Percentiles rank a stretch among this genome's conserved stretches.
phyloP scores from a whole-genome alignment of 768 basidiomycete genomes.

The Lactarius sp. region DNA sequence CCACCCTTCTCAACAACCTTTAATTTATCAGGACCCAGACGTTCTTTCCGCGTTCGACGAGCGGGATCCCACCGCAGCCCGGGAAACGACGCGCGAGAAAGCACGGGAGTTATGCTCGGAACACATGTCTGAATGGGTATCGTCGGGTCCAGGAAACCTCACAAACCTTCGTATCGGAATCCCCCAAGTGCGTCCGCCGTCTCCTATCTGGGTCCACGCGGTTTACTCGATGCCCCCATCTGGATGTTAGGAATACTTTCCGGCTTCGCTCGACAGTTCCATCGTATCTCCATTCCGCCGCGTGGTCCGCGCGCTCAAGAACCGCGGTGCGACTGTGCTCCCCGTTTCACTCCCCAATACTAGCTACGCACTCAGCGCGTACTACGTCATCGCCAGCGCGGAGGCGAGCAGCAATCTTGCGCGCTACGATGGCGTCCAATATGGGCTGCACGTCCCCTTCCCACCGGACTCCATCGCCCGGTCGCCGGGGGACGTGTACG shows the following conservation, averaged over 20 bases:
- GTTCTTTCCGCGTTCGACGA: slow-evolving; percentile 46
- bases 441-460: slow-evolving; percentile 51
- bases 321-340: slow-evolving; percentile 59
- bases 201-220: background rate
- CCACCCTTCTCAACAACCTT: background rate
- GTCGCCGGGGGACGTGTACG: slow-evolving; percentile 55
- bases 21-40: slow-evolving; percentile 28
- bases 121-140: slow-evolving; percentile 9
- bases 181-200: slow-evolving; percentile 49
- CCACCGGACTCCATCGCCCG: slow-evolving; percentile 41
- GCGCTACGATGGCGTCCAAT: slow-evolving; percentile 83
- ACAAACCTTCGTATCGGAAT: slow-evolving; percentile 66
- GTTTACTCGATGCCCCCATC: background rate
- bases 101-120: slow-evolving; percentile 29
- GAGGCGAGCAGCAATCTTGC: slow-evolving; percentile 93
- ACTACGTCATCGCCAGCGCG: slow-evolving; percentile 93
- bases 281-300: slow-evolving; percentile 44
- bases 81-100: slow-evolving; percentile 35
- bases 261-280: slow-evolving; percentile 50
- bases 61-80: slow-evolving; percentile 71
- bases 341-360: slow-evolving; percentile 71
- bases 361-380: slow-evolving; percentile 77
- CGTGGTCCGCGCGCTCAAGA: slow-evolving; percentile 40
- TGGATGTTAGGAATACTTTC: slow-evolving; percentile 67
- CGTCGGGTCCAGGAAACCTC: slow-evolving; percentile 29